phyloP scores from a whole-genome alignment of 305 asterid species.

The Solanum hybrid region DNA sequence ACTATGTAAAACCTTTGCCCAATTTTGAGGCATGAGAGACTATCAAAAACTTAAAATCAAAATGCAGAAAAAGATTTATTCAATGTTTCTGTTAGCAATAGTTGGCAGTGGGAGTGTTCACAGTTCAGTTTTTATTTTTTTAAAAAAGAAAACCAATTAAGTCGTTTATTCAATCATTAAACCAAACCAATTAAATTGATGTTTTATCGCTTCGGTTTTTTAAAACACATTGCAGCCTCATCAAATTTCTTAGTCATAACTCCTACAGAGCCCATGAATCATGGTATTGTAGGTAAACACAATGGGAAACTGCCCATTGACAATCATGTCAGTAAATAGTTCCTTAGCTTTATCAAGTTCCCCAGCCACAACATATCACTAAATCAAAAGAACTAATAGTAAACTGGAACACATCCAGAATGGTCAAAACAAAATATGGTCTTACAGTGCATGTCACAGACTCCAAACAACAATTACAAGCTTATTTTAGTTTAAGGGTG shows the following conservation, averaged over 20 bases:
- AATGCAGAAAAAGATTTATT: neutral
- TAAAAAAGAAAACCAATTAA: neutral
- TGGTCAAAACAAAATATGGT: neutral
- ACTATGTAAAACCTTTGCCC: neutral
- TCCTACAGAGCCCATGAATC: constrained; percentile 74
- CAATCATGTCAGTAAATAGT: constrained; percentile 53
- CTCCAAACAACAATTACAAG: neutral
- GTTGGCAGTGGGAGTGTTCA: neutral
- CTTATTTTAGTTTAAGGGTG: neutral
- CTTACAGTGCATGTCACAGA: neutral
- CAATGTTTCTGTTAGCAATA: neutral
- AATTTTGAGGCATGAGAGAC: neutral
- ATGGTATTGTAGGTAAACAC: constrained; percentile 81
- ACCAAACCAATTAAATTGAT: neutral
- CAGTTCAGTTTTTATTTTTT: neutral
- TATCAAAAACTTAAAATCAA: neutral
- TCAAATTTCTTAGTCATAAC: constrained; percentile 37
- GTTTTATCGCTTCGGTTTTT: neutral
- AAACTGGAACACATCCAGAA: neutral
- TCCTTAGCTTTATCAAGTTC: constrained; percentile 15
- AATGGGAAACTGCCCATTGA: constrained; percentile 62
- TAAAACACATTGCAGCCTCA: constrained; percentile 32
- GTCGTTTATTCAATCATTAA: neutral
- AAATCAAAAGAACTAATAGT: neutral
- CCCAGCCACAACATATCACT: constrained; percentile 51